Evolutionary conservation across 23 red algal species (phyloP).

Genomic region (Gracilaria vermiculophylla): DNA sequence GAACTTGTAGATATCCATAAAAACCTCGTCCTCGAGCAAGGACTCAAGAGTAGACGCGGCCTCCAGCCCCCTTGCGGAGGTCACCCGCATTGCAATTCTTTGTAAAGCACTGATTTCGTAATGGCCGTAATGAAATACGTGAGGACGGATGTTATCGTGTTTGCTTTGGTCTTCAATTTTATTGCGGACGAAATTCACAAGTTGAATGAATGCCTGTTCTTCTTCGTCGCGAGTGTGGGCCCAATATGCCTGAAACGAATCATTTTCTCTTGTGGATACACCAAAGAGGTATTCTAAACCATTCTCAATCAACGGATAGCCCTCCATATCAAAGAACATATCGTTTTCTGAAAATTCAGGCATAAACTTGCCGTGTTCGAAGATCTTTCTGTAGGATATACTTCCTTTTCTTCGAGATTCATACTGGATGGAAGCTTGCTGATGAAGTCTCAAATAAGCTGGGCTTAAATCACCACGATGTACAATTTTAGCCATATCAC

Average conservation of each 20-base stretch:
- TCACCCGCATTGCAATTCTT: constrained; percentile 53
- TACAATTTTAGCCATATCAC: not conserved
- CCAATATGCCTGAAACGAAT: constrained; percentile 62
- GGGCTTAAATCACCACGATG: not conserved
- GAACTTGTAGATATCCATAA: constrained; percentile 78
- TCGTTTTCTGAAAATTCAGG: constrained; percentile 33
- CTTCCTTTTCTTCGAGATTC: constrained; percentile 15
- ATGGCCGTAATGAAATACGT: constrained; percentile 81
- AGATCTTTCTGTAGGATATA: constrained; percentile 26
- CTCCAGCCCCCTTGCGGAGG: constrained; percentile 17
- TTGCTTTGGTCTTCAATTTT: not conserved
- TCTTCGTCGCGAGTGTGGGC: constrained; percentile 63
- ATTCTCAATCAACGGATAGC: constrained; percentile 56
- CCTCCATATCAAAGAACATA: constrained; percentile 83
- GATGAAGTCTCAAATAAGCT: constrained; percentile 25
- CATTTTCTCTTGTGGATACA: not conserved
- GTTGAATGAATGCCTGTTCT: constrained; percentile 56
- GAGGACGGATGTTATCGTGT: not conserved
- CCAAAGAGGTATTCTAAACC: constrained; percentile 84
- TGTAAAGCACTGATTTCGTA: constrained; percentile 74
- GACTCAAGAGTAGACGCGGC: constrained; percentile 13
- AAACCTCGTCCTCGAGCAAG: constrained; percentile 42
- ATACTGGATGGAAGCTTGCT: constrained; percentile 60
- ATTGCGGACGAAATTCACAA: constrained; percentile 11
- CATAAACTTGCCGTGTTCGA: not conserved